Percentiles rank a stretch among this genome's conserved stretches.
These are phyloP conservation scores for Suillus alpinus DNA, from an alignment of 768 basidiomycete species.

Conservation along the genomic window DNA sequence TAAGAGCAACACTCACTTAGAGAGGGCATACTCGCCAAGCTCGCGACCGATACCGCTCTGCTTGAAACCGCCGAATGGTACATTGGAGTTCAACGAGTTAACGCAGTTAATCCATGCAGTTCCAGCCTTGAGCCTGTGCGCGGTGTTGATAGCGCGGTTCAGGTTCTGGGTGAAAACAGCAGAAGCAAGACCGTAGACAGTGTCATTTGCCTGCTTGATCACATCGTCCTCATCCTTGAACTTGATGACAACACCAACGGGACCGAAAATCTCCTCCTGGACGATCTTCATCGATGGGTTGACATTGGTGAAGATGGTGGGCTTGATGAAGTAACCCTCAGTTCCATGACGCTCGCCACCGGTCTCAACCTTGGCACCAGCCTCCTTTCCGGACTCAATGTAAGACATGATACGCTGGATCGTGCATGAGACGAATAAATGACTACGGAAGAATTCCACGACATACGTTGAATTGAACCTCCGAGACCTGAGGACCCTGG, in stretches of 20 bases:
- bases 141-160: slow-evolving; percentile 67
- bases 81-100: slow-evolving; percentile 29
- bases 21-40: slow-evolving; percentile 70
- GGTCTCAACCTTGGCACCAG: slow-evolving; percentile 63
- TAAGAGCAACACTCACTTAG: slow-evolving; percentile 33
- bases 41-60: slow-evolving; percentile 81
- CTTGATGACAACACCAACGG: slow-evolving; percentile 72
- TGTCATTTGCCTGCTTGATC: slow-evolving; percentile 78
- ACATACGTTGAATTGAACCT: slow-evolving; percentile 69
- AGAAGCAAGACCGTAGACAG: slow-evolving; percentile 81
- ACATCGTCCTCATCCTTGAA: slow-evolving; percentile 72
- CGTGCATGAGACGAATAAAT: background rate
- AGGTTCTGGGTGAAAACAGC: slow-evolving; percentile 84
- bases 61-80: slow-evolving; percentile 88
- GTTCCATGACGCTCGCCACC: slow-evolving; percentile 62
- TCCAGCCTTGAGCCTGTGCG: slow-evolving; percentile 76
- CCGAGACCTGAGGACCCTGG: slow-evolving; percentile 80
- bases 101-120: slow-evolving; percentile 63
- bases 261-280: slow-evolving; percentile 76
- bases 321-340: slow-evolving; percentile 69
- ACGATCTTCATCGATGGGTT: slow-evolving; percentile 74
- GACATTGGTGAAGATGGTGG: slow-evolving; percentile 72
- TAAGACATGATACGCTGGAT: slow-evolving; percentile 72
- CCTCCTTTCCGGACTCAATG: slow-evolving; percentile 69
- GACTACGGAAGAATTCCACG: background rate